Evolutionary conservation across 805 yeast genomes (phyloP).

Genomic region (Nakazawaea holstii): DNA sequence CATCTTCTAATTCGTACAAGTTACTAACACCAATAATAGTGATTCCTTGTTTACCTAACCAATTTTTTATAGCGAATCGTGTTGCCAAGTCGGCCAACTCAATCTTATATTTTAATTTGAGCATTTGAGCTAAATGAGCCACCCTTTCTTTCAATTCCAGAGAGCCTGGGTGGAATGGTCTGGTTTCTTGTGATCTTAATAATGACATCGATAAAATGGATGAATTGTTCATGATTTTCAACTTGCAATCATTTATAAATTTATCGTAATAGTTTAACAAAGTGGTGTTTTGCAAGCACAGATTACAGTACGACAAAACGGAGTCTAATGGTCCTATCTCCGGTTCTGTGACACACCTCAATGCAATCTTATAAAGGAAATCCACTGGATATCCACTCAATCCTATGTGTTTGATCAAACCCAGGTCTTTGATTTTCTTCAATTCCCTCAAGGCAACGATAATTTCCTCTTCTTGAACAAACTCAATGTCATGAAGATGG

Average conservation of each 20-base stretch:
- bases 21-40: constrained; percentile 78
- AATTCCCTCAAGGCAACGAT: constrained; percentile 61
- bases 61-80: constrained; percentile 61
- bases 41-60: constrained; percentile 47
- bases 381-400: constrained; percentile 85
- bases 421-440: constrained; percentile 54
- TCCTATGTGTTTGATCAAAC: constrained; percentile 63
- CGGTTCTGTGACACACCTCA: constrained; percentile 24
- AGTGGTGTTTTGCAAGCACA: constrained; percentile 71
- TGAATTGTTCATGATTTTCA: constrained; percentile 65
- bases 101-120: constrained; percentile 32
- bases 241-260: constrained; percentile 47
- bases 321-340: constrained; percentile 66
- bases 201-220: constrained; percentile 88
- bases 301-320: constrained; percentile 72
- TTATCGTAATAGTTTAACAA: constrained; percentile 41
- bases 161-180: constrained; percentile 77
- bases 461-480: constrained; percentile 50
- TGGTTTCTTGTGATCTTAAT: constrained; percentile 61
- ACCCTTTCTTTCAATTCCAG: constrained; percentile 50
- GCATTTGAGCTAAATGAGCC: constrained; percentile 33
- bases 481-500: constrained; percentile 87
- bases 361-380: constrained; percentile 51
- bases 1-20: constrained; percentile 56
- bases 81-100: constrained; percentile 83